A percentile compares a stretch with the other conserved stretches of the same genome.
Evolutionary conservation across 2,329 filamentous ascomycete species (phyloP).

Genomic region (Penicillium sp.): DNA sequence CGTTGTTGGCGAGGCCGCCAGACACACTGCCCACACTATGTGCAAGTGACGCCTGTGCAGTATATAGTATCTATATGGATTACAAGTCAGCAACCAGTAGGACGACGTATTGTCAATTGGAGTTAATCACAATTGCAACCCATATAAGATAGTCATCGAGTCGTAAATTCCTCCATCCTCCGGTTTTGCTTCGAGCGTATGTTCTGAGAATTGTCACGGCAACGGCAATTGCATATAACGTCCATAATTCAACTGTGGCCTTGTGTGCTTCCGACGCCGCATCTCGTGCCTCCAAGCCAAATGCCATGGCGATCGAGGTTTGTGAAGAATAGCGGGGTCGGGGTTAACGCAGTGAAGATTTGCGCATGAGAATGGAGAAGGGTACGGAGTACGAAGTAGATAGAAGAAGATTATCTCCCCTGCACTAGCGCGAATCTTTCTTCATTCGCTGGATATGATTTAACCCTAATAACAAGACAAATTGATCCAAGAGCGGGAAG

Average conservation of each 20-base stretch:
- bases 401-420: background rate
- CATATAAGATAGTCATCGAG: constrained; percentile 57
- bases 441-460: too few relatives aligned
- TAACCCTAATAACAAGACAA: too few relatives aligned
- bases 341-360: background rate
- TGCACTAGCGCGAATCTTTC: too few relatives aligned
- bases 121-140: constrained; percentile 47
- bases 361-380: background rate
- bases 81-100: background rate
- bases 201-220: constrained; percentile 39
- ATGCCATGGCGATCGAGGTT: background rate
- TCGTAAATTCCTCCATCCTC: constrained; percentile 30
- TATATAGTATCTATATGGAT: constrained; percentile 47
- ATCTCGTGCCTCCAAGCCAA: constrained; percentile 11
- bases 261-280: constrained; percentile 18
- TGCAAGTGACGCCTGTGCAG: constrained; percentile 48
- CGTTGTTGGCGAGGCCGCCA: constrained; percentile 55
- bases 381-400: too few relatives aligned
- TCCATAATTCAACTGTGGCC: constrained; percentile 25
- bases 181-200: constrained; percentile 30
- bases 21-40: constrained; percentile 49
- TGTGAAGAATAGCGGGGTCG: background rate
- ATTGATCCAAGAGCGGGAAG: too few relatives aligned
- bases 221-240: constrained; percentile 28
- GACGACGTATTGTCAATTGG: constrained; percentile 7